phyloP scores from a whole-genome alignment of 2,329 filamentous ascomycete species.

The Beauveria australis region DNA sequence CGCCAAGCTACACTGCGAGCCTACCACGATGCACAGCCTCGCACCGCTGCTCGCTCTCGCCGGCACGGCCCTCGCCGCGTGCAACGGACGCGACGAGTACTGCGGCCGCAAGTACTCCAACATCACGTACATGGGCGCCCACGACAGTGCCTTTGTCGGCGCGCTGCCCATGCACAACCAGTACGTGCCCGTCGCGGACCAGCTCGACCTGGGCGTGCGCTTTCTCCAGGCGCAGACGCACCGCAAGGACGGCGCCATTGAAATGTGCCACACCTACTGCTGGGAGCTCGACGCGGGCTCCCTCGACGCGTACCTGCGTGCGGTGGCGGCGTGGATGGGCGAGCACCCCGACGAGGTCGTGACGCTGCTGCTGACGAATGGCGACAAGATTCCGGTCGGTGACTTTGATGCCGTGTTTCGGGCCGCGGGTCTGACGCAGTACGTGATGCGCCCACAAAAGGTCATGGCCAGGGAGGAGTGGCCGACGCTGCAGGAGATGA shows the following conservation, averaged over 20 bases:
- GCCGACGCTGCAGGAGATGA: conserved; percentile 63
- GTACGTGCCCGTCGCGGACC: conserved; percentile 46
- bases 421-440: conserved; percentile 44
- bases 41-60: not conserved
- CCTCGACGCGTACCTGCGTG: conserved; percentile 45
- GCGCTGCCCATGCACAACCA: conserved; percentile 49
- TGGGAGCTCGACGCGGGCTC: conserved; percentile 49
- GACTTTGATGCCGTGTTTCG: conserved; percentile 48
- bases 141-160: conserved; percentile 59
- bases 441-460: conserved; percentile 44
- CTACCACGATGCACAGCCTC: not conserved
- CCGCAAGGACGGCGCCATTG: conserved; percentile 38
- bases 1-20: not conserved
- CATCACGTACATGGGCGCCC: conserved; percentile 53
- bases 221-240: conserved; percentile 59
- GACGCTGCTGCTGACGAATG: conserved; percentile 55
- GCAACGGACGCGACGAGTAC: conserved; percentile 50
- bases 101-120: conserved; percentile 52
- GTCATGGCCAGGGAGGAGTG: conserved; percentile 40
- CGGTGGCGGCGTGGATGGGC: conserved; percentile 53
- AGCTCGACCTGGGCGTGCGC: conserved; percentile 54
- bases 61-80: conserved; percentile 24
- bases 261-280: conserved; percentile 60
- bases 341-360: conserved; percentile 52
- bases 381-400: conserved; percentile 46